These are phyloP conservation scores for Pochonia chlamydosporia DNA, from an alignment of 2,329 filamentous ascomycete species.

Conservation along the genomic window DNA sequence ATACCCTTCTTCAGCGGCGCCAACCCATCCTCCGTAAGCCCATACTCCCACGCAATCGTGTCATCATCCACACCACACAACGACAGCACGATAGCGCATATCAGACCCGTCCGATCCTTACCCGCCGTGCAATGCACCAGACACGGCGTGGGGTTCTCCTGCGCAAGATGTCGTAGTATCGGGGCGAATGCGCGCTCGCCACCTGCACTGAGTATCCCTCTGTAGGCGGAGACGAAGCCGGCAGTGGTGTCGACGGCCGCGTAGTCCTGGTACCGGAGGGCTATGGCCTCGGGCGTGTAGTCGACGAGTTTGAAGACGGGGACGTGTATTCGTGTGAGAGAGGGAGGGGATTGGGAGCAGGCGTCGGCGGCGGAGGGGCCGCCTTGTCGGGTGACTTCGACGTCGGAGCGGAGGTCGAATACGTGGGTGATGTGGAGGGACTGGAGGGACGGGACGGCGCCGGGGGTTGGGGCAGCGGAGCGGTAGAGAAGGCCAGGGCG, in stretches of 20 bases:
- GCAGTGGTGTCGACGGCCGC: slow-evolving; percentile 40
- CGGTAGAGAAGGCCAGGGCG: slow-evolving; percentile 58
- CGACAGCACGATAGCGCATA: slow-evolving; percentile 59
- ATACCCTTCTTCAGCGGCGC: slow-evolving; percentile 46
- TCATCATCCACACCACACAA: slow-evolving; percentile 57
- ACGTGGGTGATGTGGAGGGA: slow-evolving; percentile 55
- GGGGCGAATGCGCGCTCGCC: slow-evolving; percentile 41
- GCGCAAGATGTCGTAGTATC: slow-evolving; percentile 50
- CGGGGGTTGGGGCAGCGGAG: slow-evolving; percentile 55
- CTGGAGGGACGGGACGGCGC: slow-evolving; percentile 46
- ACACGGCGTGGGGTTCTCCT: slow-evolving; percentile 38
- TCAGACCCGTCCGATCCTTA: slow-evolving; percentile 70
- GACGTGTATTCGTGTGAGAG: slow-evolving; percentile 44
- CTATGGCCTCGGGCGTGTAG: slow-evolving; percentile 58
- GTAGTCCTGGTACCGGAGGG: slow-evolving; percentile 55
- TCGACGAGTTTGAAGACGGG: slow-evolving; percentile 60
- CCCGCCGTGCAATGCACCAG: slow-evolving; percentile 71
- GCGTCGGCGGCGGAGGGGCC: slow-evolving; percentile 18
- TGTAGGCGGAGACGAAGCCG: slow-evolving; percentile 61
- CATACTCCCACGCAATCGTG: slow-evolving; percentile 61
- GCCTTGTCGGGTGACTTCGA: slow-evolving; percentile 47
- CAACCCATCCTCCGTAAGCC: slow-evolving; percentile 58
- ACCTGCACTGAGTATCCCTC: slow-evolving; percentile 51
- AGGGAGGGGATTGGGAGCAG: slow-evolving; percentile 3
- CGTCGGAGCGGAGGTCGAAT: slow-evolving; percentile 62